These are phyloP conservation scores for Neurospora discreta DNA, from an alignment of 495 filamentous ascomycete genomes.

Conservation along the genomic window DNA sequence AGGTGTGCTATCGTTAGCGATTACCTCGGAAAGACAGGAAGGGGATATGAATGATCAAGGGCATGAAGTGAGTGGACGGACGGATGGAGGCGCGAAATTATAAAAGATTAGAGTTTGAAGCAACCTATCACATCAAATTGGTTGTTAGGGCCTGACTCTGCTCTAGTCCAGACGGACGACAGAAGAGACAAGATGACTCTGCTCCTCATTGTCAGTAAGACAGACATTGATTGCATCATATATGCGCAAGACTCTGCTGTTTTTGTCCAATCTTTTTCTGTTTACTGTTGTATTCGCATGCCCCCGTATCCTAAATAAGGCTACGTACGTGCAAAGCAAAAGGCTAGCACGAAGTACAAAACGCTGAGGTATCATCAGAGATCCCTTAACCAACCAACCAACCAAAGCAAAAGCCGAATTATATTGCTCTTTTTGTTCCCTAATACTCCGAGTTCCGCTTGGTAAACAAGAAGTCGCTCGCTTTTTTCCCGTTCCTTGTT, in stretches of 20 bases:
- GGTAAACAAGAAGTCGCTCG: background rate
- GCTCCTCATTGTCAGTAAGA: too few relatives aligned
- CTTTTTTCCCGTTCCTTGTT: background rate
- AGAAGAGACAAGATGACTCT: too few relatives aligned
- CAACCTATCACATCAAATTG: background rate
- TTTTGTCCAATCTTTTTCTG: background rate
- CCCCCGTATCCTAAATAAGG: background rate
- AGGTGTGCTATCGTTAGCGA: slow-evolving; percentile 5
- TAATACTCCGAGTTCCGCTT: background rate
- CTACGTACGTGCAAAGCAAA: background rate
- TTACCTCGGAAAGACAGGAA: background rate
- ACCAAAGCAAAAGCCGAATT: background rate
- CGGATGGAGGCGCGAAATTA: background rate
- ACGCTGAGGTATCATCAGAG: background rate
- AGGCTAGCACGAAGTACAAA: background rate
- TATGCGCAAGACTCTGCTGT: too few relatives aligned
- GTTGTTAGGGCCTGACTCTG: too few relatives aligned
- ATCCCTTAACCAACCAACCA: background rate
- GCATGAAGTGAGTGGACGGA: too few relatives aligned
- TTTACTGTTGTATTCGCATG: background rate
- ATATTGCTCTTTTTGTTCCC: background rate
- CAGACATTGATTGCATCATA: too few relatives aligned
- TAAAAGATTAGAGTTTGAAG: background rate
- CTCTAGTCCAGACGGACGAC: too few relatives aligned
- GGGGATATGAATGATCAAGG: background rate